These are phyloP conservation scores for Neopestalotiopsis rosae DNA, from an alignment of 2,329 filamentous ascomycete species.

Conservation along the genomic window DNA sequence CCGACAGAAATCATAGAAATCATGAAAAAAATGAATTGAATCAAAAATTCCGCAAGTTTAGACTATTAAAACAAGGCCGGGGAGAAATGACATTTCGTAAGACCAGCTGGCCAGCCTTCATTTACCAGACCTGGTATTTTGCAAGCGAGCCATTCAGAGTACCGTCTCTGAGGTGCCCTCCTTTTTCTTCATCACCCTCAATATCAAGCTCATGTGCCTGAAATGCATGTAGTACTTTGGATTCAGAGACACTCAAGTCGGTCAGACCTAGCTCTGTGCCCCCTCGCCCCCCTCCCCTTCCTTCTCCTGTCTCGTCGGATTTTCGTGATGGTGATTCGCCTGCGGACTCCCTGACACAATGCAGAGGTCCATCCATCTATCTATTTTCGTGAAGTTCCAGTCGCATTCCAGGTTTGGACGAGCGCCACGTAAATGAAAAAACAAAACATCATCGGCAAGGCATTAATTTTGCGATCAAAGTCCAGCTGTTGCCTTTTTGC, in stretches of 20 bases:
- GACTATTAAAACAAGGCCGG: slow-evolving; percentile 35
- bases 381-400: slow-evolving; percentile 2
- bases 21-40: slow-evolving; percentile 7
- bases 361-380: slow-evolving; percentile 1
- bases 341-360: not conserved
- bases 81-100: slow-evolving; percentile 29
- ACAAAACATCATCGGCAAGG: not conserved
- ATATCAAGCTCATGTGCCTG: not conserved
- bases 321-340: not conserved
- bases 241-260: not conserved
- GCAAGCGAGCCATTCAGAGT: not conserved
- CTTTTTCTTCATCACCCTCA: not conserved
- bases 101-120: not conserved
- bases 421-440: not conserved
- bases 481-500: not conserved
- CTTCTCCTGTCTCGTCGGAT: not conserved
- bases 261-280: not conserved
- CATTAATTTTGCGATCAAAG: not conserved
- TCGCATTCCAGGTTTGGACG: not conserved
- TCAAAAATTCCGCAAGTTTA: slow-evolving; percentile 22
- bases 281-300: not conserved
- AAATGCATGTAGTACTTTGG: not conserved
- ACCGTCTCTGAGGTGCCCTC: not conserved
- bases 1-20: not conserved
- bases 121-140: slow-evolving; percentile 12